These are phyloP conservation scores for Phycomyces nitens DNA, from an alignment of 192 early-diverging fungal genomes.

Conservation along the genomic window DNA sequence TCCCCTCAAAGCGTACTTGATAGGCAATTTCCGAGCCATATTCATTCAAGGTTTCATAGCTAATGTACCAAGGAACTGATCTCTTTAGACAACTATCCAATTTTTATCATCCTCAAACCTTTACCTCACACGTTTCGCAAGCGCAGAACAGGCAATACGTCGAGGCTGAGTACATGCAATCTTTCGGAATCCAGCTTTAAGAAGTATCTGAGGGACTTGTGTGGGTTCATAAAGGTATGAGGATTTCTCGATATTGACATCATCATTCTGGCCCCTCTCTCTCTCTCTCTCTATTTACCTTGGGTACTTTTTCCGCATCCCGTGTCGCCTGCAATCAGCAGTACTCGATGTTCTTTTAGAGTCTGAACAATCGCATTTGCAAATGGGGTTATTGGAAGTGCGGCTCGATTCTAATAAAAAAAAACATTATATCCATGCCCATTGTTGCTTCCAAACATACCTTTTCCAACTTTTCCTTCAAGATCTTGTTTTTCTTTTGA, in stretches of 20 bases:
- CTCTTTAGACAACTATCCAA: neutral
- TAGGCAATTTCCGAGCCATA: constrained; percentile 68
- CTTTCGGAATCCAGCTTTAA: constrained; percentile 65
- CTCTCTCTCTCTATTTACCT: constrained; percentile 8
- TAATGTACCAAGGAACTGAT: constrained; percentile 4
- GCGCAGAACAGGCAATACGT: constrained; percentile 66
- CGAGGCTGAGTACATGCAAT: constrained; percentile 92
- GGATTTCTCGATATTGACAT: constrained; percentile 23
- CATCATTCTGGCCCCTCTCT: constrained; percentile 27
- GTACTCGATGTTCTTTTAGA: constrained; percentile 51
- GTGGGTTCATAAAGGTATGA: neutral
- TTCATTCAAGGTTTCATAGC: constrained; percentile 58
- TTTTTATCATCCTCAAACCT: no score
- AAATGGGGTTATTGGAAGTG: constrained; percentile 62
- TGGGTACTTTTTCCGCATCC: constrained; percentile 70
- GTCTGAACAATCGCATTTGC: constrained; percentile 56
- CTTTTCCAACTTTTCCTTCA: constrained; percentile 44
- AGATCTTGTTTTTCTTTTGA: constrained; percentile 33
- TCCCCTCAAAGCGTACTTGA: constrained; percentile 62
- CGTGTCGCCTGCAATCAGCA: constrained; percentile 72
- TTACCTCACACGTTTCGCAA: constrained; percentile 52
- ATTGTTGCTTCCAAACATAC: constrained; percentile 9
- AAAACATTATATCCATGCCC: neutral
- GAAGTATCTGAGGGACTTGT: constrained; percentile 78
- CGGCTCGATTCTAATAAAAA: constrained; percentile 43